Evolutionary conservation across 2,329 filamentous ascomycete genomes (phyloP), one percentile per base, ranked within the genome.

Genomic region (Colletotrichum scovillei): DNA sequence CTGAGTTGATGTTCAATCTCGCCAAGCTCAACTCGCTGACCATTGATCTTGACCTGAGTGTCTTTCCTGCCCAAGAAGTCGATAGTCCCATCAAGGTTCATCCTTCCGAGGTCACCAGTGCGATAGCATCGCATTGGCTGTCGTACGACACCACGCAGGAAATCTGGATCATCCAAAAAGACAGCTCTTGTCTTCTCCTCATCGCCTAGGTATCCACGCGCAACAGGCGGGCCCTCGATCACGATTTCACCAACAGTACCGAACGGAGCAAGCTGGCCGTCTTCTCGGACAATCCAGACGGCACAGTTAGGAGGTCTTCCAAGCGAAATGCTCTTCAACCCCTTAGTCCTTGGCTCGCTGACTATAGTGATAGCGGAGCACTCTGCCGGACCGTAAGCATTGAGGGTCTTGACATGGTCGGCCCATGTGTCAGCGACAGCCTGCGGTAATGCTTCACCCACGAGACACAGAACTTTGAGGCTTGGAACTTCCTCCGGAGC

Each of bases 211-310:
- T 75, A 75, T 42, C 79, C 79, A 3, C 69, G 65, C 0, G 75
- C 75, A 3, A 82, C 62, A 1, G 77, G 69, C 2, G 76, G 75
- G 0, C 80, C 79, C 55, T 81, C 78, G 3, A 81, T 35, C 0
- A 80, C 62, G 0, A 81, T 67, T 35, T 82, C 80, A 1, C 80
- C 80, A 4, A 78, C 52, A 0, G 55, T 49, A 1, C 78, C 77
- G 24, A 78, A 60, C 0, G 80, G 75, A 0, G 75, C 74, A 0
- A 81, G 72, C 22, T 79, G 68, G 5, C 35, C 64, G 19, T 72
- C 49, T 1, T 76, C 59, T 0, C 76, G 64, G 1, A 80, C 76
- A 8, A 81, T 71, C 80, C 79, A 80, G 24, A 70, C 66, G 1
- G 66, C 70, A 30, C 70, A 69, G 35, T 73, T 73, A 2, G 24